A percentile compares a stretch with the other conserved stretches of the same genome.
Evolutionary conservation across 345 rosid genomes (phyloP).

Genomic region (Murraya koenigii): DNA sequence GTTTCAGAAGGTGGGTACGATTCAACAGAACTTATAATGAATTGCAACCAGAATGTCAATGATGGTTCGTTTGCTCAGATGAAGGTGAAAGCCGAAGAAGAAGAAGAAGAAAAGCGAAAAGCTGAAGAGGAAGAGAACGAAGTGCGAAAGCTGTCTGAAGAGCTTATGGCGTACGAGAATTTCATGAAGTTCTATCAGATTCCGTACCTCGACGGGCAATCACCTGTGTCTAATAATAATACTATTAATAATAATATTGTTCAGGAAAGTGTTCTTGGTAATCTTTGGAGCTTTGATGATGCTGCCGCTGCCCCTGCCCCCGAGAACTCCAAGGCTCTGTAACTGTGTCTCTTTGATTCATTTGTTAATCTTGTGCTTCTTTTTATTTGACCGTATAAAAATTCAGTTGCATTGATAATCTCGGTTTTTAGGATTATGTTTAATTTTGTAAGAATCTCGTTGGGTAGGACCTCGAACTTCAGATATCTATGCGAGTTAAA

Average conservation of each 20-base stretch:
- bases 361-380: neutral
- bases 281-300: conserved; percentile 68
- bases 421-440: neutral
- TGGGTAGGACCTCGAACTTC: too few relatives aligned
- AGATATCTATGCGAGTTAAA: neutral
- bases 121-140: conserved; percentile 38
- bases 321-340: conserved; percentile 15
- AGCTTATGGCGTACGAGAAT: conserved; percentile 69
- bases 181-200: conserved; percentile 75
- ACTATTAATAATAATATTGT: neutral
- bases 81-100: conserved; percentile 12
- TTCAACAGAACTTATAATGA: neutral
- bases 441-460: neutral
- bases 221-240: conserved; percentile 15
- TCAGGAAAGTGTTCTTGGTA: conserved; percentile 51
- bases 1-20: conserved; percentile 14
- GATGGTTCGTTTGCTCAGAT: neutral
- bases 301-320: conserved; percentile 12
- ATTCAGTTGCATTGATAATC: neutral
- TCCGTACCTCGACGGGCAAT: conserved; percentile 68
- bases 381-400: neutral
- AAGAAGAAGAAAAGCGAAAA: conserved; percentile 17
- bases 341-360: neutral
- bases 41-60: conserved; percentile 1
- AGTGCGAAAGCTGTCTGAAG: conserved; percentile 58